A percentile compares a stretch with the other conserved stretches of the same genome.
phyloP scores from a whole-genome alignment of 306 rosid species.

The Cotoneaster glaucophyllus region DNA sequence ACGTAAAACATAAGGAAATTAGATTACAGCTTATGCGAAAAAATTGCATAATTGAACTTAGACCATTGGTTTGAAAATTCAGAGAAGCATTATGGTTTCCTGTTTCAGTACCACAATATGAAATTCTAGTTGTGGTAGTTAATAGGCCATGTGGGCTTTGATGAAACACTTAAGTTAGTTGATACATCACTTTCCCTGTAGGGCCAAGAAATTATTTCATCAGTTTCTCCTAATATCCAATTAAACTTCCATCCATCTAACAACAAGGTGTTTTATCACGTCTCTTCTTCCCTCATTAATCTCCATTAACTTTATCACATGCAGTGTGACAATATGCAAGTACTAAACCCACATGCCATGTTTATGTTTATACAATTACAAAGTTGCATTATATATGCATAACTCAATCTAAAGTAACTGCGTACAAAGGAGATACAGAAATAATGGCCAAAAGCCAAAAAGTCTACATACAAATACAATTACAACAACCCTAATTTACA shows the following conservation, averaged over 20 bases:
- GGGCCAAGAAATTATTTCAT: constrained; percentile 11
- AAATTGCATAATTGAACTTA: neutral
- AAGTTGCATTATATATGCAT: neutral
- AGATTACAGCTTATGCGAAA: neutral
- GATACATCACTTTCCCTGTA: constrained; percentile 27
- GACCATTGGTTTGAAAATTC: neutral
- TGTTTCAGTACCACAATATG: neutral
- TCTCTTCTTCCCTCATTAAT: neutral
- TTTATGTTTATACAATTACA: neutral
- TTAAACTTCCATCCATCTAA: neutral
- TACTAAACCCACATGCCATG: neutral
- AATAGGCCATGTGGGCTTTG: constrained; percentile 25
- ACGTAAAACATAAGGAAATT: neutral
- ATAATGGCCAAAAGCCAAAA: neutral
- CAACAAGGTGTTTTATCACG: neutral
- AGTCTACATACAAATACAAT: neutral
- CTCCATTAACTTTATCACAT: neutral
- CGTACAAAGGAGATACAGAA: neutral
- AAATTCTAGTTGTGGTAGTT: constrained; percentile 19
- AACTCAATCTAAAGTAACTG: neutral
- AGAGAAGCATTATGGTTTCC: neutral
- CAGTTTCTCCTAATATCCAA: constrained; percentile 8
- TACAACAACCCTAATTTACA: constrained; percentile 19
- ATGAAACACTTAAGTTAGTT: constrained; percentile 19
- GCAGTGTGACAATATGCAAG: neutral